Percentiles rank a stretch among this genome's conserved stretches.
Conservation (phyloP, 1,284 basidiomycete species). For the Trametes sp. region DNA sequence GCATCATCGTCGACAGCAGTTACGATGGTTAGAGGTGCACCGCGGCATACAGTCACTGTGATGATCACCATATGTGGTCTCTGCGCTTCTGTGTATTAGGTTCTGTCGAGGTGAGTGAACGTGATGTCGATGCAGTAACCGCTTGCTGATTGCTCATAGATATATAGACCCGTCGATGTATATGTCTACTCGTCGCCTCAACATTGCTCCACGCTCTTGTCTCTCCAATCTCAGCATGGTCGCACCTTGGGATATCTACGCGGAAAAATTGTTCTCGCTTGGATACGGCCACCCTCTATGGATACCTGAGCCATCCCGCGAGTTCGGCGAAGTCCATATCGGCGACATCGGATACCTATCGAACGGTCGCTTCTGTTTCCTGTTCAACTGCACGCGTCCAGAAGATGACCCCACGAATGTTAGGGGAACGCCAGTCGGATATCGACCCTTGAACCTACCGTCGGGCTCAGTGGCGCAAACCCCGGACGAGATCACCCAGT, state of each 20-base stretch:
- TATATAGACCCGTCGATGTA: no score
- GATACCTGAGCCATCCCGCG: constrained; percentile 19
- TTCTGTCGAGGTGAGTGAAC: no score
- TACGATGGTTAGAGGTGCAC: no score
- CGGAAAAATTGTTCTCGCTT: constrained; percentile 1
- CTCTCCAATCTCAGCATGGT: no score
- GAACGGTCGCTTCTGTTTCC: constrained; percentile 21
- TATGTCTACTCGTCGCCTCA: no score
- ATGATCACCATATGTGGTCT: no score
- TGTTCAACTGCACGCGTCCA: constrained; percentile 21
- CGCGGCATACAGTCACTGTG: no score
- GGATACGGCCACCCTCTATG: constrained; percentile 25
- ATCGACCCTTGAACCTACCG: constrained; percentile 1
- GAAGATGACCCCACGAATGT: constrained; percentile 4
- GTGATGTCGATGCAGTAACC: no score
- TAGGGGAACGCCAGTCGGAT: constrained; percentile 1
- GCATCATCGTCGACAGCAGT: no score
- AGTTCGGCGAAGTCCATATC: constrained; percentile 18
- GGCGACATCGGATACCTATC: constrained; percentile 29
- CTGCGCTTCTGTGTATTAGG: no score
- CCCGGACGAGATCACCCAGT: constrained; percentile 9
- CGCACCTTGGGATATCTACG: constrained; percentile 15
- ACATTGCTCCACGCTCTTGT: no score
- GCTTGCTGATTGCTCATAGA: no score
- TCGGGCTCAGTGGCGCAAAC: background rate